Base-by-base conservation (phyloP, 148 eudicot genomes). In the Salicornia ramosissima region DNA sequence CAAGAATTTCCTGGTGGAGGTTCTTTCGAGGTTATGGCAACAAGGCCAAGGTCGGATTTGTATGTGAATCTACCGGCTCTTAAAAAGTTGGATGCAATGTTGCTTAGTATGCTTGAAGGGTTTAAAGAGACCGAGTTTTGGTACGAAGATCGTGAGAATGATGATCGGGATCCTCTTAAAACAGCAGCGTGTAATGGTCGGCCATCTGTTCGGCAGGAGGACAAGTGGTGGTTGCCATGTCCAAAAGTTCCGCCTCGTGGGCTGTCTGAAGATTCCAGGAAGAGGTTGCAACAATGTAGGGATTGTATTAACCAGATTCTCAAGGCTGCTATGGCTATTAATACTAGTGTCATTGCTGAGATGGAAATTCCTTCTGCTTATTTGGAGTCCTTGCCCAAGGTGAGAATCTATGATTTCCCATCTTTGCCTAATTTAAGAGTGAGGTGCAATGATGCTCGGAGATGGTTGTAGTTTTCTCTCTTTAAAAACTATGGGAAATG, bases 141-240 rank as follows among this genome's bases (percentile, higher is more conserved):
- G 79, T 90, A 94, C 62, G 88, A 78, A 46, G 79, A 78, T 22
- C 79, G 85, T n/a, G 86, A 86, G 45, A 79, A 67, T 40, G 88
- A 83, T 69, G 78, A 80, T 16, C 67, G 72, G 34, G 86, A 87
- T 36, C 28, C 58, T 11, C 75, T 51, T 66, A 69, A 31, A 12
- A 25, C 79, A 1, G 66, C 72, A 28, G 36, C 53, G n/a, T 69
- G 76, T 65, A 71, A 74, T 71, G 89, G 86, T 30, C 79, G 99
- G 67, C 97, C 89, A n/a, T 88, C 97, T 16, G 82, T 94, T 56
- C 77, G 95, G 64, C 95, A 90, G 79, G 97, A 88, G 77, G 99
- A 94, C 75, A 94, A 94, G 75, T 94, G 99, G 99, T 94, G 99
- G 99, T 82, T 94, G 67, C 99, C 99, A 0, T 88, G 76, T 69